A percentile compares a stretch with the other conserved stretches of the same genome.
Conservation (phyloP, 139 green algal species). For the Pleodorina starrii region DNA sequence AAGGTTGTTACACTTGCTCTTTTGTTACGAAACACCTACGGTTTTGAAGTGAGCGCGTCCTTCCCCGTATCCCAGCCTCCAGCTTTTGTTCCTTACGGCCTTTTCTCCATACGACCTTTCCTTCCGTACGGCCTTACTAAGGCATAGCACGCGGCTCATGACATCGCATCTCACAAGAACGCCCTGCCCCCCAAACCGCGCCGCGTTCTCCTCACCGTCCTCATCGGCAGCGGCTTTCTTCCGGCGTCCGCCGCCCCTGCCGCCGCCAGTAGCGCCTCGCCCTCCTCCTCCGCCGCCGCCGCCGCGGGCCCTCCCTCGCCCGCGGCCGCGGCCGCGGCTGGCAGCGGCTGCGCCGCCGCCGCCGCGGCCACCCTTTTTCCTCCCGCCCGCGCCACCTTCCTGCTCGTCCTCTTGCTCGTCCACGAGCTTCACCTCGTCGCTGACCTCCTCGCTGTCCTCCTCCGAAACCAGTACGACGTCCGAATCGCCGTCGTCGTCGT, state of each 20-base stretch:
- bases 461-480: slow-evolving; percentile 21
- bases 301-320: background rate
- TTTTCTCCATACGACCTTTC: too few relatives aligned
- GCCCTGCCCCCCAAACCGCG: too few relatives aligned
- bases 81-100: too few relatives aligned
- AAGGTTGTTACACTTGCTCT: background rate
- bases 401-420: slow-evolving; percentile 2
- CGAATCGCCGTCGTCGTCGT: background rate
- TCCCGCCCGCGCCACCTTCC: background rate
- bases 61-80: too few relatives aligned
- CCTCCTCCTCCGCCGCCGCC: background rate
- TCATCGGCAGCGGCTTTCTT: background rate
- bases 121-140: too few relatives aligned
- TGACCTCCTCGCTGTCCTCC: background rate
- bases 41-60: too few relatives aligned
- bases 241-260: background rate
- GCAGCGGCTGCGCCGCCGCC: slow-evolving; percentile 10
- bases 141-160: too few relatives aligned
- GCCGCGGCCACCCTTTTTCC: background rate
- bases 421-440: background rate
- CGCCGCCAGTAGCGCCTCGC: background rate
- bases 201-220: too few relatives aligned
- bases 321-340: background rate
- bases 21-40: too few relatives aligned
- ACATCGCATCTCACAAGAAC: too few relatives aligned